phyloP scores from a whole-genome alignment of 495 filamentous ascomycete species.

The Letharia lupina region DNA sequence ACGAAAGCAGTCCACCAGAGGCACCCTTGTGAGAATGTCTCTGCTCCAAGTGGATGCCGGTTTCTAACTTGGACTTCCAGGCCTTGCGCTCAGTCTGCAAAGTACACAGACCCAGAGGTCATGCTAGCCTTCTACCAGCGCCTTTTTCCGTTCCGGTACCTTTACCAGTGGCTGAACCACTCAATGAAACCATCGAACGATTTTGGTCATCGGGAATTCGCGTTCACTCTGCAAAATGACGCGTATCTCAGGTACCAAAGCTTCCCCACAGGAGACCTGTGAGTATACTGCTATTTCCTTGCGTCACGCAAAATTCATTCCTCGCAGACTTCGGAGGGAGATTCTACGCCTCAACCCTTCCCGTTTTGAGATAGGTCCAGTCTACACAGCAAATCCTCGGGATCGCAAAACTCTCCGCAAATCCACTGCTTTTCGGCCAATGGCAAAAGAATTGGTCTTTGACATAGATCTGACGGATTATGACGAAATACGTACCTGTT shows the following conservation, averaged over 20 bases:
- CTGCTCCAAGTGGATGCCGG: not conserved
- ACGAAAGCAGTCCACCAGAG: conserved; percentile 37
- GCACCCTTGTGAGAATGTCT: conserved; percentile 35
- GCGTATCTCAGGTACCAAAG: conserved; percentile 89
- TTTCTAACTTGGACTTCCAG: conserved; percentile 16
- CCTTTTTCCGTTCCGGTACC: conserved; percentile 86
- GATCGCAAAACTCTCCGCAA: conserved; percentile 86
- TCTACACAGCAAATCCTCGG: conserved; percentile 86
- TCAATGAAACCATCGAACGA: conserved; percentile 75
- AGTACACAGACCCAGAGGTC: conserved; percentile 62
- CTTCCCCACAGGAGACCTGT: conserved; percentile 74
- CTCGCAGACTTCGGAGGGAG: conserved; percentile 73
- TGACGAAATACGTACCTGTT: conserved; percentile 92
- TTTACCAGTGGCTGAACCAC: conserved; percentile 98
- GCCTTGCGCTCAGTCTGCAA: conserved; percentile 28
- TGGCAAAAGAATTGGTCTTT: conserved; percentile 90
- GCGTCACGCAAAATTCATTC: conserved; percentile 12
- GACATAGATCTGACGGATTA: conserved; percentile 99
- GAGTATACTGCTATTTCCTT: not conserved
- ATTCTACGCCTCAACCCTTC: conserved; percentile 76
- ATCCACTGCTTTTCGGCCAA: conserved; percentile 58
- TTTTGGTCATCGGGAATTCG: conserved; percentile 90
- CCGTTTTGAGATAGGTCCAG: conserved; percentile 95
- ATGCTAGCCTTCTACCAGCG: conserved; percentile 92
- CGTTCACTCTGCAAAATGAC: conserved; percentile 82